Conservation (phyloP, 2,329 filamentous ascomycete species). For the Drechslera avenae region DNA sequence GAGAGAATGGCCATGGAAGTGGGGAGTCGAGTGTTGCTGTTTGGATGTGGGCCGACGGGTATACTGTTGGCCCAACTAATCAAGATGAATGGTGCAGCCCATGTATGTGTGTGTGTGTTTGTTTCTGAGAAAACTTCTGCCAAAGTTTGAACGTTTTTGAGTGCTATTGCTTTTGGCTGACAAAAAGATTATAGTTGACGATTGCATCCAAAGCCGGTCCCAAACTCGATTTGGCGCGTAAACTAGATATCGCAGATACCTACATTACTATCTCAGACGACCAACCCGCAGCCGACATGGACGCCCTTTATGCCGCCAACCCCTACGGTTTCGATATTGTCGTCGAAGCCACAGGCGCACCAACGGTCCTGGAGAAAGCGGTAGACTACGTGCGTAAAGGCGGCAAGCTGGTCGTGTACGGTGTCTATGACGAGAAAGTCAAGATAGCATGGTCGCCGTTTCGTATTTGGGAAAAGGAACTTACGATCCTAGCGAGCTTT, state of each 20-base stretch:
- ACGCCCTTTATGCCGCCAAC: constrained; percentile 66
- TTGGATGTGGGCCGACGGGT: constrained; percentile 70
- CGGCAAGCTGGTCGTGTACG: constrained; percentile 74
- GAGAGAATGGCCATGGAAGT: constrained; percentile 71
- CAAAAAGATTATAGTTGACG: constrained; percentile 52
- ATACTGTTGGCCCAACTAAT: constrained; percentile 68
- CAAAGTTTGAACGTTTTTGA: no score
- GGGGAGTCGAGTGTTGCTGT: constrained; percentile 68
- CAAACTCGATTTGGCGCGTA: constrained; percentile 71
- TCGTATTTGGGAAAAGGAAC: constrained; percentile 71
- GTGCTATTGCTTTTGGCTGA: background rate
- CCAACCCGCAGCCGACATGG: constrained; percentile 54
- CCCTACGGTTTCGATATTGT: constrained; percentile 77
- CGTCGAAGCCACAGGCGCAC: constrained; percentile 71
- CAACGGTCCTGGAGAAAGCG: constrained; percentile 70
- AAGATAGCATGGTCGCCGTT: constrained; percentile 71
- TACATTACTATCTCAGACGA: constrained; percentile 52
- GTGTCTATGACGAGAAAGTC: constrained; percentile 68
- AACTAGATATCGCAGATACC: constrained; percentile 54
- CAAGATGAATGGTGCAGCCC: constrained; percentile 68
- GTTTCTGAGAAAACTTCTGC: no score
- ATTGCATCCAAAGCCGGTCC: constrained; percentile 71
- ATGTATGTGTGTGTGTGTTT: constrained; percentile 47
- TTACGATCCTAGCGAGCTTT: constrained; percentile 72
- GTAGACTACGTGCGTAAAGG: constrained; percentile 74